Evolutionary conservation across 2,329 filamentous ascomycete species (phyloP), one percentile per base, ranked within the genome.

Genomic region (Aspergillus vadensis): DNA sequence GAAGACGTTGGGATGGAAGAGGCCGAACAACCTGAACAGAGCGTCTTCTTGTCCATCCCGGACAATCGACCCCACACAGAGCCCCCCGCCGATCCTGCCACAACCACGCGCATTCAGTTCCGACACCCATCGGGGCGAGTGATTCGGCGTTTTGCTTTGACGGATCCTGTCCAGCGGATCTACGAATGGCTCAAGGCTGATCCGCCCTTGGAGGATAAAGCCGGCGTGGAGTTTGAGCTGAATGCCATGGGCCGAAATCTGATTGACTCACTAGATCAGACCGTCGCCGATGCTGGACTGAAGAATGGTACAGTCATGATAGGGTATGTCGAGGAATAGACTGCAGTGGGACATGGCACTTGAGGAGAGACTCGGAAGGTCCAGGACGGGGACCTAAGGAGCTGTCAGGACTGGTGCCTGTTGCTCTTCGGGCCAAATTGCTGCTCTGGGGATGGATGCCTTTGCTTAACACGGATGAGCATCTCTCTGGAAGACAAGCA

Each of bases 291-390:
- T 71, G 91, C 90, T 0, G 92, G 93, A 0, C 77, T 99, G 69
- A 96, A 95, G 81, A 94, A 96, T 72, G 92, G 90, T 3, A 97
- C 92, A 0, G 89, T 99, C 7, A 97, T 97, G 91, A 89, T 99
- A 67, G 95, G 97, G 76, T 96, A 92, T 71, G 77, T 91, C 59
- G 88, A 91, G 74, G 82, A 85, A 10, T 80, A 73, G 68, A 43
- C 21, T 30, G 25, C 25, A 27, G 0, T 27, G 10, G 21, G 14
- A 25, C 48, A 5, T 23, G 41, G 14, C 41, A n/a, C 41, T 21
- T 14, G 41, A 23, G 21, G 19, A 7, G 5, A 44, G 41, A 44
- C 2, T 10, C 14, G 19, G 19, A 14, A 44, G 10, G 17, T 44
- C 41, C 19, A 14, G 41, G 41, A 12, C 10, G 41, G 41, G 10